phyloP scores from a whole-genome alignment of 1,139 yeast genomes.

The Suhomyces kunorum region DNA sequence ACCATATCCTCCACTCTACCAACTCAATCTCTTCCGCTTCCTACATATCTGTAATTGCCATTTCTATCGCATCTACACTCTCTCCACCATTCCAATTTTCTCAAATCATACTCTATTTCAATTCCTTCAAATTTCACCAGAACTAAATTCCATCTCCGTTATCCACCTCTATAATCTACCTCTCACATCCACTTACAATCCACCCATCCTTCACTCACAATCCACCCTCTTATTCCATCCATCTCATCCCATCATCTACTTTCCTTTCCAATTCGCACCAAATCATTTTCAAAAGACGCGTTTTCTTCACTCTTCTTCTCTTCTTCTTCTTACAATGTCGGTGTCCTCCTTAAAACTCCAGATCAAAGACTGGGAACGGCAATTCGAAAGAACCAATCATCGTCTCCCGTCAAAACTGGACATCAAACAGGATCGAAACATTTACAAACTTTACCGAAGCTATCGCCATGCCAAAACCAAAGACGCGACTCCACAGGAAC shows the following conservation, averaged over 20 bases:
- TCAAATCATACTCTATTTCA: no score
- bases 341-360: slow-evolving; percentile 34
- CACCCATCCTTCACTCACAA: no score
- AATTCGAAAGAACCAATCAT: slow-evolving; percentile 43
- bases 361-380: slow-evolving; percentile 66
- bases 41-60: no score
- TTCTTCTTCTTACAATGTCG: slow-evolving; percentile 7
- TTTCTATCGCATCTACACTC: no score
- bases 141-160: no score
- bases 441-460: slow-evolving; percentile 46
- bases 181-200: no score
- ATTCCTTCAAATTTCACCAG: no score
- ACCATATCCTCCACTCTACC: no score
- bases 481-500: slow-evolving; percentile 1
- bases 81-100: no score
- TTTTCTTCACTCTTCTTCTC: background rate
- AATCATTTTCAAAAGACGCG: slow-evolving; percentile 3
- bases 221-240: no score
- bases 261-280: background rate
- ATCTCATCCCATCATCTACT: background rate
- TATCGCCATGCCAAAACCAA: slow-evolving; percentile 36
- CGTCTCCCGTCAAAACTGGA: slow-evolving; percentile 57
- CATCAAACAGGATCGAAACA: slow-evolving; percentile 47
- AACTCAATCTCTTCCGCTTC: no score
- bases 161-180: no score